Percentiles rank a stretch among this genome's conserved stretches.
Evolutionary conservation across 2,329 filamentous ascomycete genomes (phyloP).

Genomic region (Sordariomycetes sp.): DNA sequence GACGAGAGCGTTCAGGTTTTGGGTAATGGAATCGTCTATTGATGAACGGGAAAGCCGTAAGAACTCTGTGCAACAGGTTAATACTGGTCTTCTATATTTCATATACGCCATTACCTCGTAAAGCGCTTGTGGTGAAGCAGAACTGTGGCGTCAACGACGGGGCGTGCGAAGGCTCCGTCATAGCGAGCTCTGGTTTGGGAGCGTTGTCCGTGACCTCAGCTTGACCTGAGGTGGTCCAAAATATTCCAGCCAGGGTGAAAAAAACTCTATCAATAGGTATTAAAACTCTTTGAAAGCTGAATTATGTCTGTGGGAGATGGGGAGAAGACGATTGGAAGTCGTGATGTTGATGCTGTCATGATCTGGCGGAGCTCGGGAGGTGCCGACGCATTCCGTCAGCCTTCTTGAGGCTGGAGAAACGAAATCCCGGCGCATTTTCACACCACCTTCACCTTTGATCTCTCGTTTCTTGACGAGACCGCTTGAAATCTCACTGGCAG

Average conservation of each 20-base stretch:
- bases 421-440: too few species aligned
- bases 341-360: too few species aligned
- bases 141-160: constrained; percentile 62
- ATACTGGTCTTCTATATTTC: not conserved
- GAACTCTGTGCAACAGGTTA: constrained; percentile 79
- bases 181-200: constrained; percentile 23
- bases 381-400: too few species aligned
- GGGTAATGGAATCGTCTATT: constrained; percentile 87
- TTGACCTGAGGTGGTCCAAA: constrained; percentile 36
- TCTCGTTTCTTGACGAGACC: too few species aligned
- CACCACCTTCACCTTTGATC: too few species aligned
- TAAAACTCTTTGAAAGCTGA: too few species aligned
- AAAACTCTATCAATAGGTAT: too few species aligned
- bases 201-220: constrained; percentile 24
- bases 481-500: too few species aligned
- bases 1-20: constrained; percentile 83
- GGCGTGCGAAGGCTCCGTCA: constrained; percentile 33
- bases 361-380: too few species aligned
- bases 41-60: constrained; percentile 74
- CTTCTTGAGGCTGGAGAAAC: too few species aligned
- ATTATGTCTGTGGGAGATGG: too few species aligned
- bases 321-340: too few species aligned
- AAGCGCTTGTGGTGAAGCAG: constrained; percentile 62
- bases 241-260: constrained; percentile 37
- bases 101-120: constrained; percentile 48